A percentile compares a stretch with the other conserved stretches of the same genome.
These are phyloP conservation scores for Dryas drummondii DNA, from an alignment of 306 rosid genomes.

Conservation along the genomic window DNA sequence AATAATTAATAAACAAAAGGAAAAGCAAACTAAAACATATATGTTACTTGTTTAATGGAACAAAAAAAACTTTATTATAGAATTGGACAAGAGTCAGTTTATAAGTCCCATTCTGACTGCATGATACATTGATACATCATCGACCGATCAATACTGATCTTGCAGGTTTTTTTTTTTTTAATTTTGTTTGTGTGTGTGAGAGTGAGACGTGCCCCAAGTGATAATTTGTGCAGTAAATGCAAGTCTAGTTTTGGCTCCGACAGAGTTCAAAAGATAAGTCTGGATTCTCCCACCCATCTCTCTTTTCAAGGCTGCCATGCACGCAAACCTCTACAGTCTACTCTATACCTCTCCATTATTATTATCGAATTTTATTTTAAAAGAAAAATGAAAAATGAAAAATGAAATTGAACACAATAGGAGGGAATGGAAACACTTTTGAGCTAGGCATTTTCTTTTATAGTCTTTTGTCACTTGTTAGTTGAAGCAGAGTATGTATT, in stretches of 20 bases:
- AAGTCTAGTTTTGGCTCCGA: slow-evolving; percentile 18
- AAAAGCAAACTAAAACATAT: background rate
- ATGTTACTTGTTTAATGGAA: background rate
- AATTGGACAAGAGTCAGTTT: slow-evolving; percentile 21
- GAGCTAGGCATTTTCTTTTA: no score
- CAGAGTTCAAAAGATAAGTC: slow-evolving; percentile 32
- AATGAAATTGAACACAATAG: background rate
- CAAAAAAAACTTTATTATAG: background rate
- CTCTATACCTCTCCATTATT: background rate
- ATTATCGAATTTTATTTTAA: background rate
- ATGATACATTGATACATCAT: background rate
- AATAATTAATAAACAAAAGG: slow-evolving; percentile 5
- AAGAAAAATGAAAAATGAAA: background rate
- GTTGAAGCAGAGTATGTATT: no score
- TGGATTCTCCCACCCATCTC: slow-evolving; percentile 39
- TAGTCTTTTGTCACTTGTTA: no score
- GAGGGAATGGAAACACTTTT: background rate
- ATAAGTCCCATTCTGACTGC: slow-evolving; percentile 10
- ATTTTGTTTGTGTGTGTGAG: no score
- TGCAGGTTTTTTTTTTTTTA: no score
- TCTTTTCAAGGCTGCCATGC: slow-evolving; percentile 25
- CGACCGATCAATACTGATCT: no score
- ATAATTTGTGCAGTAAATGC: slow-evolving; percentile 5
- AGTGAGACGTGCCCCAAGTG: background rate
- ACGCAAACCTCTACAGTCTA: slow-evolving; percentile 18